Base-by-base conservation (phyloP, 768 basidiomycete genomes). In the Xanthoconium stramineum region DNA sequence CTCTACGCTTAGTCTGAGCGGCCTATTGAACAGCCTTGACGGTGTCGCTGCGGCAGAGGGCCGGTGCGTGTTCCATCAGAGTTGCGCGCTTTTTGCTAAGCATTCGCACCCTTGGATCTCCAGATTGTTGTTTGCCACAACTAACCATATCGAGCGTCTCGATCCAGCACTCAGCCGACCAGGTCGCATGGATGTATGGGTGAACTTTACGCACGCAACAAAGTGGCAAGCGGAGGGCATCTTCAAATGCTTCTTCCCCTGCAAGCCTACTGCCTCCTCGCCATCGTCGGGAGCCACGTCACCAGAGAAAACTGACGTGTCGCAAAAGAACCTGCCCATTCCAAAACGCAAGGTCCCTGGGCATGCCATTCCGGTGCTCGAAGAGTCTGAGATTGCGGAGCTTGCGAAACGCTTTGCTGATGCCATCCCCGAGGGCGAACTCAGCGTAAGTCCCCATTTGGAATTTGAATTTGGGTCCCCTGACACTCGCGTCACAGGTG, bases 241-340 rank as follows among this genome's bases (percentile, higher is more conserved):
- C 68, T 94, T 92, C 83, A 91, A 91, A 70, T 91, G 89, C 71
- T 94, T 94, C 84, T 94, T 94, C 86, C 91, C 91, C 4, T 86
- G 72, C 71, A 84, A 75, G 55, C 71, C 62, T 54, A 46, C 58
- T 13, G 38, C 50, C 7, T 47, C 53, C 17, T 20, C 53, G 19
- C 20, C 58, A 36, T 53, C 65, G 11, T 38, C 62, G 40, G 59
- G 3, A 17, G n/a, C 60, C 38, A 47, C 55, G 19, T 52, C 59
- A 47, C 49, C 53, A n/a, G 71, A 53, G 45, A 60, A 30, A 44
- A 67, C 71, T 42, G 83, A 84, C 61, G 65, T 81, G 14, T 85
- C 85, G 7, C 83, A 86, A 65, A 77, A 81, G 75, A 88, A 89
- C 66, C 68, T 88, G 37, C 83, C 86, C 35, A 71, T 83, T 17